These are phyloP conservation scores for Posidonia oceanica DNA, from an alignment of 116 monocot species.

Conservation along the genomic window DNA sequence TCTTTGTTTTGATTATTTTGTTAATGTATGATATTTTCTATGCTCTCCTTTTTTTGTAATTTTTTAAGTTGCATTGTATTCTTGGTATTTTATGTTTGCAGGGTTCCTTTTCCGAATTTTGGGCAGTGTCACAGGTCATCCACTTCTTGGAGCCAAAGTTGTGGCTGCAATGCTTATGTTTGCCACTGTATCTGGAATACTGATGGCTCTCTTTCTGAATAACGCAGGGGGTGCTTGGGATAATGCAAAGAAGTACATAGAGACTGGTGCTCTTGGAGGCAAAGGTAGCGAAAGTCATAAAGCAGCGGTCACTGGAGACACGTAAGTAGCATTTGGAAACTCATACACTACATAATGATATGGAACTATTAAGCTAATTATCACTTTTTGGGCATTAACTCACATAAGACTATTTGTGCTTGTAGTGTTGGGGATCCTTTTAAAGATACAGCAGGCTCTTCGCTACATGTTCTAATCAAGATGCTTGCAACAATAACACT, in stretches of 20 bases:
- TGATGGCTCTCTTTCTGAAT: constrained; percentile 98
- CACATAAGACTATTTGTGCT: not conserved
- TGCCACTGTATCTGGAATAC: constrained; percentile 91
- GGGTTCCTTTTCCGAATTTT: constrained; percentile 75
- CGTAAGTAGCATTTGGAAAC: constrained; percentile 41
- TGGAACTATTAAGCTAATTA: no score
- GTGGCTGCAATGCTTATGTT: constrained; percentile 99
- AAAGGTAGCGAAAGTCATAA: constrained; percentile 98
- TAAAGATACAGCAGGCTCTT: constrained; percentile 94
- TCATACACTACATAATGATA: not conserved
- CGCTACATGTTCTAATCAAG: constrained; percentile 72
- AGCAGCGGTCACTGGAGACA: constrained; percentile 95
- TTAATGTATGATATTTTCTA: no score
- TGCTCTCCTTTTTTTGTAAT: not conserved
- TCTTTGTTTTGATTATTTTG: no score
- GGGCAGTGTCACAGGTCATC: constrained; percentile 75
- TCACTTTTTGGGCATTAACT: no score
- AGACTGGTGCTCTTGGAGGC: constrained; percentile 97
- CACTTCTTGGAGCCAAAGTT: constrained; percentile 95
- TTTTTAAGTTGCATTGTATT: not conserved
- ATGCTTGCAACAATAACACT: constrained; percentile 70
- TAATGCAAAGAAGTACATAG: constrained; percentile 98
- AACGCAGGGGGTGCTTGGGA: constrained; percentile 99
- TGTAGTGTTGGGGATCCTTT: constrained; percentile 98
- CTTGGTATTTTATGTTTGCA: constrained; percentile 12